Conservation (phyloP, 495 filamentous ascomycete species). For the Penicillium salamii region DNA sequence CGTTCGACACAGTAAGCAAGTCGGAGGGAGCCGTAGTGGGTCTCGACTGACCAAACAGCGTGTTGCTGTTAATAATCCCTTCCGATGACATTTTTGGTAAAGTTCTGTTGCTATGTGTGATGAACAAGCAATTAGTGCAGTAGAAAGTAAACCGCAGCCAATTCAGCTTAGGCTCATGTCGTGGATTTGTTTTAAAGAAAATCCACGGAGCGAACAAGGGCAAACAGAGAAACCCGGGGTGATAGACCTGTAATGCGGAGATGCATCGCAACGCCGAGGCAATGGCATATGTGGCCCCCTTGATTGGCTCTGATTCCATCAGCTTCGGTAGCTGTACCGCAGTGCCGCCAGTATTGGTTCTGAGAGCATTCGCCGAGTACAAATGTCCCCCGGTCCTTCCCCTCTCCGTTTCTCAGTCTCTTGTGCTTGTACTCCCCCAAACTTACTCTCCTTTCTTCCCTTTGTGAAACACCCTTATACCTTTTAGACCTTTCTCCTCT, state of each 20-base stretch:
- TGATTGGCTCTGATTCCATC: slow-evolving; percentile 20
- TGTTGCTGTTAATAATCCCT: slow-evolving; percentile 14
- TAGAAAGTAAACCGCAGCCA: too few species aligned
- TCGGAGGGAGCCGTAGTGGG: slow-evolving; percentile 11
- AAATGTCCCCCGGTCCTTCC: slow-evolving; percentile 16
- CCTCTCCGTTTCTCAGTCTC: slow-evolving; percentile 16
- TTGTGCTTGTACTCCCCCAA: slow-evolving; percentile 14
- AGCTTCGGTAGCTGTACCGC: slow-evolving; percentile 4
- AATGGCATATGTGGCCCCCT: slow-evolving; percentile 14
- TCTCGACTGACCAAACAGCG: slow-evolving; percentile 25
- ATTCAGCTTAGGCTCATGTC: too few species aligned
- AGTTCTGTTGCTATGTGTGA: too few species aligned
- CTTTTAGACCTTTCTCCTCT: slow-evolving; percentile 7
- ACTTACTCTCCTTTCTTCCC: slow-evolving; percentile 10
- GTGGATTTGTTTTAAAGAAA: too few species aligned
- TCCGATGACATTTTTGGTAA: background rate
- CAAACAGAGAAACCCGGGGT: background rate
- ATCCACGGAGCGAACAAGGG: background rate
- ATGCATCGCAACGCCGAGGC: slow-evolving; percentile 14
- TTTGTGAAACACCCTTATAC: background rate
- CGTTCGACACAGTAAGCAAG: slow-evolving; percentile 8
- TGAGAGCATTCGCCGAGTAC: background rate
- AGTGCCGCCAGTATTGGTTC: slow-evolving; percentile 9
- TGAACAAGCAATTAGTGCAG: too few species aligned
- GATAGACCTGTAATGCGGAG: slow-evolving; percentile 15